These are phyloP conservation scores for Rosa rugosa DNA, from an alignment of 306 rosid genomes.

Conservation along the genomic window DNA sequence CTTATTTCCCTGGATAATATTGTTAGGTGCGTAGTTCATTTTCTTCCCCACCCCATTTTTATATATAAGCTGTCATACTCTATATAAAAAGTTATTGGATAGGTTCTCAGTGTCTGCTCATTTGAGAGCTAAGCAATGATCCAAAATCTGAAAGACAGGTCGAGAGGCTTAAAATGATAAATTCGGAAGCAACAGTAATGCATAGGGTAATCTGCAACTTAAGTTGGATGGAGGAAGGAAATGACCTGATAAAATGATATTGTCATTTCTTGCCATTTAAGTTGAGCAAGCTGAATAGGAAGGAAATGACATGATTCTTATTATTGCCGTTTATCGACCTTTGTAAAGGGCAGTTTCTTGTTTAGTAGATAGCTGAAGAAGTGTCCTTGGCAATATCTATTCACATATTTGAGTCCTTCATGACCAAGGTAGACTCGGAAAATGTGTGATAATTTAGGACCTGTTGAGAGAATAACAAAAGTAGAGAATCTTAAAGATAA, in stretches of 20 bases:
- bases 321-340: neutral
- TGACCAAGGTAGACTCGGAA: neutral
- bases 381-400: neutral
- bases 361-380: neutral
- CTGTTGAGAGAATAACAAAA: neutral
- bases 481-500: neutral
- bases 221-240: constrained; percentile 1
- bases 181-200: neutral
- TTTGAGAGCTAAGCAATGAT: neutral
- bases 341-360: neutral
- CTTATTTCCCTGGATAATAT: constrained; percentile 64
- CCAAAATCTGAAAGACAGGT: neutral
- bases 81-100: neutral
- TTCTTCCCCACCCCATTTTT: constrained; percentile 5
- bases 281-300: neutral
- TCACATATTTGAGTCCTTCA: neutral
- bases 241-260: neutral
- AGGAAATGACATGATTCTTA: neutral
- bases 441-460: neutral
- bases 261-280: neutral
- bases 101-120: neutral
- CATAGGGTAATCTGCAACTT: neutral
- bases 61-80: neutral
- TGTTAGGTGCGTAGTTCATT: constrained; percentile 45
- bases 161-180: neutral